phyloP scores from a whole-genome alignment of 1,139 yeast genomes.

The Suzukiozyma palmioleophila region DNA sequence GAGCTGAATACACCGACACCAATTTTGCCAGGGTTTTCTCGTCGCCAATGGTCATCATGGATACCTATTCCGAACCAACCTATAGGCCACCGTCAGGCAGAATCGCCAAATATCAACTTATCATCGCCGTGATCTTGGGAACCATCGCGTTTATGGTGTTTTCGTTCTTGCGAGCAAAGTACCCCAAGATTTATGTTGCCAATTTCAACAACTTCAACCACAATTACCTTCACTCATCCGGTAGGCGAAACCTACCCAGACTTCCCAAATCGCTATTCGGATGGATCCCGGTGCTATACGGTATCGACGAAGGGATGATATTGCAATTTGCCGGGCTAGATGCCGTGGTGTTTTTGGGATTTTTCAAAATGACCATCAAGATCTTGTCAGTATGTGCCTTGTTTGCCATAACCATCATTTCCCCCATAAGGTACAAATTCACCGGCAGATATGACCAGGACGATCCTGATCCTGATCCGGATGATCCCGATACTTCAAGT shows the following conservation, averaged over 20 bases:
- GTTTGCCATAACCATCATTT: constrained; percentile 61
- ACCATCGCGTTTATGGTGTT: constrained; percentile 59
- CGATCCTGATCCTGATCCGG: constrained; percentile 43
- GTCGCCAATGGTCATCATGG: no score
- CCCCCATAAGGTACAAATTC: constrained; percentile 68
- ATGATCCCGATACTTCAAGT: constrained; percentile 5
- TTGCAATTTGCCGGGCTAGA: constrained; percentile 90
- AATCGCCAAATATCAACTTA: constrained; percentile 49
- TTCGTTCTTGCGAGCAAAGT: constrained; percentile 56
- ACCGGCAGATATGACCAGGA: constrained; percentile 64
- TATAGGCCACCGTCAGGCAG: constrained; percentile 28
- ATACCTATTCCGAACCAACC: constrained; percentile 3
- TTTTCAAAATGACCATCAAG: constrained; percentile 73
- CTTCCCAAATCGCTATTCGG: constrained; percentile 58
- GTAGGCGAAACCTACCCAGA: constrained; percentile 35
- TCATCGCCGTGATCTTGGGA: constrained; percentile 62
- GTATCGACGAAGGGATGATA: constrained; percentile 68
- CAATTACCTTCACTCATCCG: constrained; percentile 40
- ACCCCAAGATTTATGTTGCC: constrained; percentile 70
- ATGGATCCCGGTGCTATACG: constrained; percentile 69
- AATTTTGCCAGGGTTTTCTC: no score
- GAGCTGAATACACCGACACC: no score
- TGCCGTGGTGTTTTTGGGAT: constrained; percentile 81
- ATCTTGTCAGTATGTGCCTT: constrained; percentile 54
- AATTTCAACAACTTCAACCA: constrained; percentile 42